These are phyloP conservation scores for Pseudogymnoascus destructans DNA, from an alignment of 2,329 filamentous ascomycete species.

Conservation along the genomic window DNA sequence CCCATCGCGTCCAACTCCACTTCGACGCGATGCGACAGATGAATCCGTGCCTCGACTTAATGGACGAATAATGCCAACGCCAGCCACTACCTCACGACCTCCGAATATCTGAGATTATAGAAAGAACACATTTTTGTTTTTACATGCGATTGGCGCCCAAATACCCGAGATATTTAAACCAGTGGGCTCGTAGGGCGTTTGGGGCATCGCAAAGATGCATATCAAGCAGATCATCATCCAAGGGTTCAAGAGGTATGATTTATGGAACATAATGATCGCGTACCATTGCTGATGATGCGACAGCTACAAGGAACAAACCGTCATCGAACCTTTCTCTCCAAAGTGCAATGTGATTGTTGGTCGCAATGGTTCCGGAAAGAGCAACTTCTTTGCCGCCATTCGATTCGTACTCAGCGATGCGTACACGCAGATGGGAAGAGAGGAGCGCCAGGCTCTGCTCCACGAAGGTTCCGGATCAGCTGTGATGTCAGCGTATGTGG, in stretches of 20 bases:
- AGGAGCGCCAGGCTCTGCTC: constrained; percentile 90
- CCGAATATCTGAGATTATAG: not conserved
- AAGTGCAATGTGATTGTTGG: constrained; percentile 98
- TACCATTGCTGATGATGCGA: constrained; percentile 12
- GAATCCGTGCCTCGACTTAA: constrained; percentile 7
- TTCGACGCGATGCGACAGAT: constrained; percentile 9
- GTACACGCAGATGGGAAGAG: constrained; percentile 88
- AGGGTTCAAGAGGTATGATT: constrained; percentile 85
- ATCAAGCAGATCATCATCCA: constrained; percentile 99
- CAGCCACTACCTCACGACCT: not conserved
- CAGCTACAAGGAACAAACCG: constrained; percentile 98
- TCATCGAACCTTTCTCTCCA: constrained; percentile 95
- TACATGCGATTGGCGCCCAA: not conserved
- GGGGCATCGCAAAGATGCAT: constrained; percentile 53
- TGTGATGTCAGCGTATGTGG: constrained; percentile 98
- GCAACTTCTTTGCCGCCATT: constrained; percentile 98
- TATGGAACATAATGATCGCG: constrained; percentile 12
- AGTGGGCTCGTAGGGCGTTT: not conserved
- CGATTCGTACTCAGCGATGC: constrained; percentile 97
- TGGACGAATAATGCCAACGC: constrained; percentile 7
- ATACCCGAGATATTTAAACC: not conserved
- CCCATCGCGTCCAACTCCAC: constrained; percentile 8
- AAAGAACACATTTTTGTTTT: not conserved
- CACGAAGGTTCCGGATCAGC: constrained; percentile 96
- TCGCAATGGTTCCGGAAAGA: constrained; percentile 98